Evolutionary conservation across 139 green algal genomes (phyloP).

Genomic region (Diplosphaera chodatii): DNA sequence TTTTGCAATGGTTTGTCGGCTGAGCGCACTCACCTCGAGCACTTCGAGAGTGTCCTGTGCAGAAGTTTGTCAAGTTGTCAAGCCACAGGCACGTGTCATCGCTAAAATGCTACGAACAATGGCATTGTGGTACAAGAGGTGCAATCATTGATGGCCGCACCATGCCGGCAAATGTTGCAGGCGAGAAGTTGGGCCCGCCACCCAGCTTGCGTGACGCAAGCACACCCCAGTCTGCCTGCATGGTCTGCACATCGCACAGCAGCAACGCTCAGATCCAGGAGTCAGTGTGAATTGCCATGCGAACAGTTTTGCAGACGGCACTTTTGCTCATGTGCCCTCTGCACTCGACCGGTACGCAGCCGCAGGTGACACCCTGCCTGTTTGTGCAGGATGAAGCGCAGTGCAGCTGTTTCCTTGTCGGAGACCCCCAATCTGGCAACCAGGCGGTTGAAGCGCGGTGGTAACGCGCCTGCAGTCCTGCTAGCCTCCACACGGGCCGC

Average conservation of each 20-base stretch:
- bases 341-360: too few relatives aligned
- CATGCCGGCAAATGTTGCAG: slow-evolving; percentile 6
- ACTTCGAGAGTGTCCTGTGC: slow-evolving; percentile 14
- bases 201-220: not conserved
- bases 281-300: too few relatives aligned
- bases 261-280: not conserved
- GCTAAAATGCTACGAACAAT: too few relatives aligned
- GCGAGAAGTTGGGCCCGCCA: not conserved
- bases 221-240: not conserved
- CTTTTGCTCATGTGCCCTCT: too few relatives aligned
- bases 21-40: not conserved
- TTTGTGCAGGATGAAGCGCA: slow-evolving; percentile 8
- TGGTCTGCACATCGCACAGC: not conserved
- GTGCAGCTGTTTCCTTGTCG: slow-evolving; percentile 2
- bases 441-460: slow-evolving; percentile 8
- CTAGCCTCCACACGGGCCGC: not conserved
- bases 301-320: too few relatives aligned
- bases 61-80: too few relatives aligned
- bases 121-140: too few relatives aligned
- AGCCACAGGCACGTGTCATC: too few relatives aligned
- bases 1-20: too few relatives aligned
- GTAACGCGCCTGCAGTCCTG: not conserved
- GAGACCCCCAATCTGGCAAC: not conserved
- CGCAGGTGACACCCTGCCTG: too few relatives aligned
- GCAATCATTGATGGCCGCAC: slow-evolving; percentile 4